Evolutionary conservation across 306 rosid species (phyloP), one percentile per base, ranked within the genome.

Genomic region (Chamaecrista fasciculata): DNA sequence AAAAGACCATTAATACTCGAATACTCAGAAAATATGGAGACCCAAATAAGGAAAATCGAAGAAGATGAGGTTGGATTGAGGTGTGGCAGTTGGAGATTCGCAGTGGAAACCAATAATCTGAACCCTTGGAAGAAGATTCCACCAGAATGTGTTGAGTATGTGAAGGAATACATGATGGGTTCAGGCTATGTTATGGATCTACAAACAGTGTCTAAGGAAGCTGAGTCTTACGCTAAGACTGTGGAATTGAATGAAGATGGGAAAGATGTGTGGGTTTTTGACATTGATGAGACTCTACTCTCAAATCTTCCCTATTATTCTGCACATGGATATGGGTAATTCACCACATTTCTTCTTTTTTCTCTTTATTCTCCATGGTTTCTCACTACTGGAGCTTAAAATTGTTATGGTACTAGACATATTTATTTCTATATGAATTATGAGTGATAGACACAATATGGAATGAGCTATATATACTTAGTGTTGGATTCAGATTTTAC

Each of bases 221-320:
- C 99, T 2, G 77, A 2, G 37, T 51, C 56, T 31, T 88, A n/a
- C 16, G 99, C 91, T 0, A 81, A 66, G 78, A 83, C 62, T 75
- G 74, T 90, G 19, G 34, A 78, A 20, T 64, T 86, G 46, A 24
- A 28, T 6, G 86, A 71, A 8, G 98, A 94, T 81, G 97, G 95
- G 1, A 88, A 69, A 20, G 92, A 90, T 53, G 94, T 70, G 11
- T 94, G 97, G 98, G 29, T 94, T 71, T 94, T 94, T 20, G 98
- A 94, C 67, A 71, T 94, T 37, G 98, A 94, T 26, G 98, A 91
- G 72, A 94, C 98, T 2, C 60, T 90, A 14, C 90, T 91, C 67
- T 94, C 98, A 4, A 88, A 94, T 84, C 82, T 94, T 29, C 98
- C 97, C 2, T 94, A 94, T 75, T 94, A 94, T 66, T 74, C 85